Percentiles rank a stretch among this genome's conserved stretches.
Conservation (phyloP, 2,329 filamentous ascomycete species). For the Cytospora piceicola region DNA sequence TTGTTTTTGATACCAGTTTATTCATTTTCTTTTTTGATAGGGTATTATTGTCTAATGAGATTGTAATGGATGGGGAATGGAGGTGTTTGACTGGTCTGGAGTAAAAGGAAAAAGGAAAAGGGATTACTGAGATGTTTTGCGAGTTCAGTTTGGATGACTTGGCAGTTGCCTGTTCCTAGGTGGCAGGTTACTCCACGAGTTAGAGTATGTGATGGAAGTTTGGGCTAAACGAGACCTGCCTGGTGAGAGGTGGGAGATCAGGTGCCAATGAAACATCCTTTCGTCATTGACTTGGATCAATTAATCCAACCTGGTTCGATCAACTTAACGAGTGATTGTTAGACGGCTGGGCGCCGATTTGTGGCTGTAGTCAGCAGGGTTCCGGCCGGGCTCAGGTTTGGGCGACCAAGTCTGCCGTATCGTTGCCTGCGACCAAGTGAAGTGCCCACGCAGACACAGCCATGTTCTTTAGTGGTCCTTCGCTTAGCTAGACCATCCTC, state of each 20-base stretch:
- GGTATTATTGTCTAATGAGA: neutral
- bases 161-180: neutral
- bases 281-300: slow-evolving; percentile 1
- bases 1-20: too few relatives aligned
- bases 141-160: neutral
- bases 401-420: neutral
- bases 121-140: neutral
- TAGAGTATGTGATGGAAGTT: neutral
- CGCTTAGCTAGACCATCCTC: neutral
- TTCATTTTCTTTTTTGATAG: slow-evolving; percentile 15
- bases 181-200: neutral
- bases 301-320: neutral
- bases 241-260: neutral
- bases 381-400: neutral
- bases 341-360: neutral
- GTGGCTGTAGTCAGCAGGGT: neutral
- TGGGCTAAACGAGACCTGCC: neutral
- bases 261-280: neutral
- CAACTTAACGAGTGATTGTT: neutral
- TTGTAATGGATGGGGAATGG: neutral
- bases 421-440: neutral
- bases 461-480: neutral
- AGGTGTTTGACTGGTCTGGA: neutral
- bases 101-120: neutral
- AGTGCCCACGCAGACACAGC: neutral